These are phyloP conservation scores for Phytophthora agathidicida DNA, from an alignment of 352 stramenopile species.

Conservation along the genomic window DNA sequence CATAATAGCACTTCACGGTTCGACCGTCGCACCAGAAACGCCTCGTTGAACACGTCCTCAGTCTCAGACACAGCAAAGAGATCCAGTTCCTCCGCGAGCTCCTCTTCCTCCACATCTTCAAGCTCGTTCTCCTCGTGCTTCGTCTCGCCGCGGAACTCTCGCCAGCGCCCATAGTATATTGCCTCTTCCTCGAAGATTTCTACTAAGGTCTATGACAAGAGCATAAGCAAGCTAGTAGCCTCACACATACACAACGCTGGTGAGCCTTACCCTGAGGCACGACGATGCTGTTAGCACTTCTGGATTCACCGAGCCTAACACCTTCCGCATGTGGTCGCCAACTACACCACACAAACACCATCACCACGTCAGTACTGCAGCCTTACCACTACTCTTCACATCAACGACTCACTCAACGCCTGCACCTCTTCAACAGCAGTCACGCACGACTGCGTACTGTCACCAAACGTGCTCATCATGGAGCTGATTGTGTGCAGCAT, in stretches of 20 bases:
- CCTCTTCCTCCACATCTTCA: constrained; percentile 83
- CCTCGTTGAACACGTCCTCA: constrained; percentile 77
- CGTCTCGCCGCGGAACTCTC: constrained; percentile 80
- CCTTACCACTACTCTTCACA: neutral
- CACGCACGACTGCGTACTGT: constrained; percentile 60
- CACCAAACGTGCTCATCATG: constrained; percentile 89
- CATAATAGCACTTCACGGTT: neutral
- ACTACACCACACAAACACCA: constrained; percentile 37
- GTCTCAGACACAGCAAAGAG: constrained; percentile 82
- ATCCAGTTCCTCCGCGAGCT: constrained; percentile 85
- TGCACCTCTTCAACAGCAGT: constrained; percentile 67
- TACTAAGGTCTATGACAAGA: constrained; percentile 59
- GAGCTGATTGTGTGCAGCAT: constrained; percentile 69
- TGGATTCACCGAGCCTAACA: constrained; percentile 44
- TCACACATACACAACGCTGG: no score
- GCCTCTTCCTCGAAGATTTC: constrained; percentile 82
- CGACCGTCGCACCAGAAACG: constrained; percentile 56
- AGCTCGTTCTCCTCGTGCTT: constrained; percentile 81
- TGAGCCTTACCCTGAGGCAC: constrained; percentile 59
- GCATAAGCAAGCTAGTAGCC: neutral
- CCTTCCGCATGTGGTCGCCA: constrained; percentile 54
- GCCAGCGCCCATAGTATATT: constrained; percentile 85
- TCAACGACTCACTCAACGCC: constrained; percentile 38
- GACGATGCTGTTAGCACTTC: constrained; percentile 53
- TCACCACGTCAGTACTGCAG: constrained; percentile 1